Conservation (phyloP, 768 basidiomycete genomes). For the Boletellus ananiceps region DNA sequence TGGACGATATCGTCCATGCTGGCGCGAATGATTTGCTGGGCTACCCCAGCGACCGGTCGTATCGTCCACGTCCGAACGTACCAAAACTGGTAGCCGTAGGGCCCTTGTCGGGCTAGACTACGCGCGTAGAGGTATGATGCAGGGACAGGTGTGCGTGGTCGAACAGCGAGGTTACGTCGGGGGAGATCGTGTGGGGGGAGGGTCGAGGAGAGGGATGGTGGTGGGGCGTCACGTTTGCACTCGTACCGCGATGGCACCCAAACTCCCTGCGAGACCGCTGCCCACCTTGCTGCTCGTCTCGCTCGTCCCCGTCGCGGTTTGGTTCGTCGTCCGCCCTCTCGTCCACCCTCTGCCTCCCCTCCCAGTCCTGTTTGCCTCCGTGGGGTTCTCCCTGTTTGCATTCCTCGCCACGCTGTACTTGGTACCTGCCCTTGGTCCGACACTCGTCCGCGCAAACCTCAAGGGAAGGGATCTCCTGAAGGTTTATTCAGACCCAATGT, state of each 20-base stretch:
- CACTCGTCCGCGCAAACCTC: constrained; percentile 77
- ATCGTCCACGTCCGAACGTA: constrained; percentile 43
- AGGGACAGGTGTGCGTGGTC: constrained; percentile 42
- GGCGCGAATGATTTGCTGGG: neutral
- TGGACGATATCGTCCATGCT: constrained; percentile 41
- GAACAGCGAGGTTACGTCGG: no score
- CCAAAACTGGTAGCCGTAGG: constrained; percentile 67
- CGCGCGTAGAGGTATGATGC: constrained; percentile 45
- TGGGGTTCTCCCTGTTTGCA: constrained; percentile 83
- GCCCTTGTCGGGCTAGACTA: constrained; percentile 53
- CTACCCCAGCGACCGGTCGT: constrained; percentile 5
- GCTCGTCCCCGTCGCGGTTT: constrained; percentile 62
- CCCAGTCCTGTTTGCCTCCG: constrained; percentile 68
- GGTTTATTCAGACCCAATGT: constrained; percentile 69
- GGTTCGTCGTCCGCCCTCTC: constrained; percentile 71
- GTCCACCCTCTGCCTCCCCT: constrained; percentile 64
- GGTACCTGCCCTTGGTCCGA: constrained; percentile 77
- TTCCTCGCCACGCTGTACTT: constrained; percentile 72
- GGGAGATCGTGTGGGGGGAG: neutral
- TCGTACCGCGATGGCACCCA: constrained; percentile 20
- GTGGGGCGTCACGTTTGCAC: constrained; percentile 2
- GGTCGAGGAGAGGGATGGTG: constrained; percentile 32
- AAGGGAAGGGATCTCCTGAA: constrained; percentile 88
- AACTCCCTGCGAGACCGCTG: constrained; percentile 43
- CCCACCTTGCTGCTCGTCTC: constrained; percentile 49